Conservation (phyloP, 2,329 filamentous ascomycete genomes). For the Ophiostoma piceae region DNA sequence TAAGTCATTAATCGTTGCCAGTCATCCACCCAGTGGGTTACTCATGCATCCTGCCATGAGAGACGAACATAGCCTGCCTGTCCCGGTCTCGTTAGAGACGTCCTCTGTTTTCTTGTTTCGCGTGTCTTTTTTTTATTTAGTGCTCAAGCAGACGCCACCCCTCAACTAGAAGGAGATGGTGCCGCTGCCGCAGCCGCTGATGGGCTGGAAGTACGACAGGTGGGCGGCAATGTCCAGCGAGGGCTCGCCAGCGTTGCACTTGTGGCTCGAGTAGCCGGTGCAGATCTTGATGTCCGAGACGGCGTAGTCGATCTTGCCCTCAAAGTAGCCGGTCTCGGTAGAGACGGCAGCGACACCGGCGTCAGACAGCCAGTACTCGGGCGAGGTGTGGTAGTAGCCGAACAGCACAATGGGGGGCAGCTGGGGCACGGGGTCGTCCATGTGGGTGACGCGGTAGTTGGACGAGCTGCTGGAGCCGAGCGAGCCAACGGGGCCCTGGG, state of each 20-base stretch:
- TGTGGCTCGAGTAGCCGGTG: conserved; percentile 42
- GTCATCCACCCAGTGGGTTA: neutral
- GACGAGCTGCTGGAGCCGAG: conserved; percentile 34
- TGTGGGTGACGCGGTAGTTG: conserved; percentile 62
- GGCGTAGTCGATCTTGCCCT: conserved; percentile 33
- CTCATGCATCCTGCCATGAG: neutral
- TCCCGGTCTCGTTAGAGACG: neutral
- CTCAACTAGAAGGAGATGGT: neutral
- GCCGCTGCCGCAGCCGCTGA: conserved; percentile 37
- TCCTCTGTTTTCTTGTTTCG: neutral
- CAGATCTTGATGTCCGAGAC: conserved; percentile 44
- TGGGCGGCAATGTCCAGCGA: conserved; percentile 46
- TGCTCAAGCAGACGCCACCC: neutral
- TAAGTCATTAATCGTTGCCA: neutral
- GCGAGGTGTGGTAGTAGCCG: conserved; percentile 60
- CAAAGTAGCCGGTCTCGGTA: neutral
- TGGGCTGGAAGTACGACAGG: conserved; percentile 44
- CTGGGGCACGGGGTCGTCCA: conserved; percentile 61
- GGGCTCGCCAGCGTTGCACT: conserved; percentile 48
- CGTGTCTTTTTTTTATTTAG: neutral
- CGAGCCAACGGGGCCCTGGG: conserved; percentile 35
- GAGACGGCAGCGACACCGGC: conserved; percentile 33
- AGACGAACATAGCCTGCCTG: neutral
- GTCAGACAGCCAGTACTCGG: conserved; percentile 60
- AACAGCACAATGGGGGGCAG: conserved; percentile 54